phyloP scores from a whole-genome alignment of 805 yeast genomes.

The Debaryomyces prosopidis region DNA sequence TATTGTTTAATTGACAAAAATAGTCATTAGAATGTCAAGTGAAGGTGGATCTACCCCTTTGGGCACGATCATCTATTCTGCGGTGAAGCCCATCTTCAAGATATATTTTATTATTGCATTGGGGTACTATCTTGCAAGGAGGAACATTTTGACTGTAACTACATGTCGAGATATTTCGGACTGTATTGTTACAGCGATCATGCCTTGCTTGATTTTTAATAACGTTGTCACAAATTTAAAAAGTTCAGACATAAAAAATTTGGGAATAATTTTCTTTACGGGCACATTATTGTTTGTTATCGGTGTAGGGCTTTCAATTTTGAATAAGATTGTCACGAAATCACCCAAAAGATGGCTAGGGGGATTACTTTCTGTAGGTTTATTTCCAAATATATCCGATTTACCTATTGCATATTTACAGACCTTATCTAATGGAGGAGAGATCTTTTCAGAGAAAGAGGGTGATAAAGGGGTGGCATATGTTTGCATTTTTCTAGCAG shows the following conservation, averaged over 20 bases:
- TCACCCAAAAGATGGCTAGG: conserved; percentile 77
- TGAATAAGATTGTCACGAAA: conserved; percentile 48
- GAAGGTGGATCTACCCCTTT: conserved; percentile 25
- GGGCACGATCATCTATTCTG: conserved; percentile 71
- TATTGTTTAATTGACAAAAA: too few species aligned
- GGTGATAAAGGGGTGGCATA: conserved; percentile 81
- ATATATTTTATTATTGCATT: conserved; percentile 69
- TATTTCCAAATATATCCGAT: conserved; percentile 79
- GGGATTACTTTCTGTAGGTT: conserved; percentile 69
- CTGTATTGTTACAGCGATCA: conserved; percentile 62
- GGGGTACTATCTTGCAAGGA: conserved; percentile 65
- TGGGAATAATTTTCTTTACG: conserved; percentile 60
- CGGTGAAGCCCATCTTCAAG: conserved; percentile 85
- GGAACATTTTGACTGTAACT: conserved; percentile 63
- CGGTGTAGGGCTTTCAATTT: conserved; percentile 49
- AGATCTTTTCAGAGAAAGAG: conserved; percentile 53
- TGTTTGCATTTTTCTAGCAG: conserved; percentile 72
- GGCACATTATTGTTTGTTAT: conserved; percentile 51
- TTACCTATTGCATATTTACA: conserved; percentile 83
- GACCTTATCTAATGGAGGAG: conserved; percentile 63
- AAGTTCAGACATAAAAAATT: conserved; percentile 64
- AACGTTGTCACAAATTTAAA: conserved; percentile 68
- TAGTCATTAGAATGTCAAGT: background rate
- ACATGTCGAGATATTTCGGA: conserved; percentile 70
- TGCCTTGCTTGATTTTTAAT: conserved; percentile 76